A percentile compares a stretch with the other conserved stretches of the same genome.
Evolutionary conservation across 1,139 yeast genomes (phyloP).

Genomic region (Yamadazyma sp.): DNA sequence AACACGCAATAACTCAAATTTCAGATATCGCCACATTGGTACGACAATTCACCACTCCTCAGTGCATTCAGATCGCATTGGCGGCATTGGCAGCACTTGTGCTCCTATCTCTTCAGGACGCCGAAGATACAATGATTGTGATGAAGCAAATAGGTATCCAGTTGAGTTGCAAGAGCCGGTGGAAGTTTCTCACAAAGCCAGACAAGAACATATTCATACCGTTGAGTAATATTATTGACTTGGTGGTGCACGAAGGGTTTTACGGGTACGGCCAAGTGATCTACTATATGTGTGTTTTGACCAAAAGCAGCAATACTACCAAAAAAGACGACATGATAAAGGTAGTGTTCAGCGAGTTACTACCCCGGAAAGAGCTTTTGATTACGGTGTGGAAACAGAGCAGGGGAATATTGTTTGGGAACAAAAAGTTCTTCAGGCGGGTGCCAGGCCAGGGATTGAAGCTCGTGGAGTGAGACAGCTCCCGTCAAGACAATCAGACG

Average conservation of each 20-base stretch:
- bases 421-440: slow-evolving; percentile 38
- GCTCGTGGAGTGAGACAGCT: slow-evolving; percentile 9
- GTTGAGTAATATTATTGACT: slow-evolving; percentile 51
- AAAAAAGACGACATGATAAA: slow-evolving; percentile 32
- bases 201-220: slow-evolving; percentile 47
- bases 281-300: slow-evolving; percentile 57
- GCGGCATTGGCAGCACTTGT: background rate
- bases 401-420: slow-evolving; percentile 39
- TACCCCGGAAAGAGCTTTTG: slow-evolving; percentile 46
- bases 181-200: slow-evolving; percentile 26
- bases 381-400: slow-evolving; percentile 42
- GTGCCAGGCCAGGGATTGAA: slow-evolving; percentile 45
- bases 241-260: slow-evolving; percentile 70
- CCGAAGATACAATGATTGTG: slow-evolving; percentile 33
- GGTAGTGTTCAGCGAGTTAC: slow-evolving; percentile 50
- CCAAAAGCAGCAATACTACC: slow-evolving; percentile 31
- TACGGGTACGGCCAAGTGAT: slow-evolving; percentile 60
- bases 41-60: background rate
- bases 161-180: slow-evolving; percentile 25
- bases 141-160: slow-evolving; percentile 43
- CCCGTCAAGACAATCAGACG: too few species aligned
- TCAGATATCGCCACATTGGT: background rate
- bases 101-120: slow-evolving; percentile 23
- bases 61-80: background rate
- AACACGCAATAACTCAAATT: background rate